These are phyloP conservation scores for Candolleomyces aberdarensis DNA, from an alignment of 768 basidiomycete species.

Conservation along the genomic window DNA sequence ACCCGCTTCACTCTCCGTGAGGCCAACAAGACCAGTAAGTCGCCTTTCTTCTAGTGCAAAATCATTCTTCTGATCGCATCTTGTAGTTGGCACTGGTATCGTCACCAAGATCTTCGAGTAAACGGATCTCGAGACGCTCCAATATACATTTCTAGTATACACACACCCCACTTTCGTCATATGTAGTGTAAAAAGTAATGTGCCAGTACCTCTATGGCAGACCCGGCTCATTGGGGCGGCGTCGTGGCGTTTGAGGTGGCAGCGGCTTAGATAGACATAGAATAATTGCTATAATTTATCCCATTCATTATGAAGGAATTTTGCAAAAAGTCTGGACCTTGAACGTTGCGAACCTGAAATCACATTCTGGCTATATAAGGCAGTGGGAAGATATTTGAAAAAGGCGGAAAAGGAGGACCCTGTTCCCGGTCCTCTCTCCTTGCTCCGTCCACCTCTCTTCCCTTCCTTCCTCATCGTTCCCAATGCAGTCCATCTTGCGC, in stretches of 20 bases:
- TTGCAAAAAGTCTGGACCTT: neutral
- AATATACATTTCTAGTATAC: neutral
- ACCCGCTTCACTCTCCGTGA: slow-evolving; percentile 93
- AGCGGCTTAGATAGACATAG: neutral
- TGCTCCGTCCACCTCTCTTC: slow-evolving; percentile 4
- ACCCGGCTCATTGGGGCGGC: slow-evolving; percentile 7
- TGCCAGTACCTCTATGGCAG: slow-evolving; percentile 1
- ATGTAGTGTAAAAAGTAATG: slow-evolving; percentile 5
- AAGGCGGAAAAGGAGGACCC: slow-evolving; percentile 14
- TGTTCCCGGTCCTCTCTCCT: slow-evolving; percentile 11
- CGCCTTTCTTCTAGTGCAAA: neutral
- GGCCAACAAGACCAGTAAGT: slow-evolving; percentile 87
- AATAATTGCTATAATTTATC: slow-evolving; percentile 17
- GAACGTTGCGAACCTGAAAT: neutral
- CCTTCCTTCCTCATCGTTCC: slow-evolving; percentile 4
- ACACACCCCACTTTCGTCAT: slow-evolving; percentile 1
- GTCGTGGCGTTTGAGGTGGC: neutral
- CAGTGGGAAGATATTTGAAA: slow-evolving; percentile 2
- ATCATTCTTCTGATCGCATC: slow-evolving; percentile 7
- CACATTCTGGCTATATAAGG: neutral
- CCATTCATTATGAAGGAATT: neutral
- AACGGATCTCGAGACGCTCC: neutral
- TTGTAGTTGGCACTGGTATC: slow-evolving; percentile 87
- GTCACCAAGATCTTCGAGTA: slow-evolving; percentile 77
- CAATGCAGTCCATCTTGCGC: slow-evolving; percentile 34